phyloP scores from a whole-genome alignment of 768 basidiomycete genomes.

The Hypholoma fasciculare region DNA sequence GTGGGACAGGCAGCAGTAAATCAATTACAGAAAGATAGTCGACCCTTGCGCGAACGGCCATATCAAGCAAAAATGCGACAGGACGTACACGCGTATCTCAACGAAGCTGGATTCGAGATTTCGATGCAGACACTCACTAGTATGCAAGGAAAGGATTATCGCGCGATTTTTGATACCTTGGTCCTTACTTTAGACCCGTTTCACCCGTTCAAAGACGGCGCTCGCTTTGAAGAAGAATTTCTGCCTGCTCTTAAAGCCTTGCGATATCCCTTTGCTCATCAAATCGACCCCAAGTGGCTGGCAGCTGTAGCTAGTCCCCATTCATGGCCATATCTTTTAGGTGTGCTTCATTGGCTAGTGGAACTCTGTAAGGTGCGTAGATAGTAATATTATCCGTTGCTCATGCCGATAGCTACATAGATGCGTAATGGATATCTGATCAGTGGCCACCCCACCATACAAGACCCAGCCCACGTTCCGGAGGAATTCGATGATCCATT shows the following conservation, averaged over 20 bases:
- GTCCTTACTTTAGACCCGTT: conserved; percentile 69
- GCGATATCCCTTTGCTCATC: conserved; percentile 78
- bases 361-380: conserved; percentile 73
- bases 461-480: conserved; percentile 58
- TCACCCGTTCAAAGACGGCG: conserved; percentile 51
- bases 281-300: conserved; percentile 84
- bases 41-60: conserved; percentile 74
- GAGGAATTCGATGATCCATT: conserved; percentile 76
- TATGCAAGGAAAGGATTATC: conserved; percentile 86
- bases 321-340: conserved; percentile 89
- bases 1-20: conserved; percentile 49
- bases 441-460: conserved; percentile 68
- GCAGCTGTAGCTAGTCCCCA: conserved; percentile 87
- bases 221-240: conserved; percentile 81
- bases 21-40: conserved; percentile 67
- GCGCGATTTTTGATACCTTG: conserved; percentile 80
- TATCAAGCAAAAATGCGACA: conserved; percentile 78
- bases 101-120: conserved; percentile 65
- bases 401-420: conserved; percentile 21
- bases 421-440: conserved; percentile 48
- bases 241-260: conserved; percentile 71
- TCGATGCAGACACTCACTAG: conserved; percentile 66
- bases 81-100: conserved; percentile 74
- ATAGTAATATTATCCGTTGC: conserved; percentile 2
- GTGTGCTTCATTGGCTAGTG: conserved; percentile 91